These are phyloP conservation scores for Clarireedia homoeocarpa DNA, from an alignment of 2,329 filamentous ascomycete species.

Conservation along the genomic window DNA sequence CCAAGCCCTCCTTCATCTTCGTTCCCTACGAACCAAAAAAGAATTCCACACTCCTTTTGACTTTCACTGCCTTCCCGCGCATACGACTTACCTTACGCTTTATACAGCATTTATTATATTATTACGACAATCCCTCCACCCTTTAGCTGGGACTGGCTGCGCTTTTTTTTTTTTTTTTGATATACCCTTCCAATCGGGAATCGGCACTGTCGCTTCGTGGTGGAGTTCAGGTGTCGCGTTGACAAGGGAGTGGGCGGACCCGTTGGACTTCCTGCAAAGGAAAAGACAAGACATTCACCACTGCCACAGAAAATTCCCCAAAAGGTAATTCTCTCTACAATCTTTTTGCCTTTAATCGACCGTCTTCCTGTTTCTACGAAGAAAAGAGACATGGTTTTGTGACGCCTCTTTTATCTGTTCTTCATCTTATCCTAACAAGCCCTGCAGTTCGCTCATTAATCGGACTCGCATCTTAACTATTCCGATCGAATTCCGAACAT, in stretches of 20 bases:
- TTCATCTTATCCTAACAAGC: slow-evolving; percentile 5
- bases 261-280: slow-evolving; percentile 1
- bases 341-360: not conserved
- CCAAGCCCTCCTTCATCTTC: too few species aligned
- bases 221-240: slow-evolving; percentile 8
- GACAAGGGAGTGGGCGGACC: slow-evolving; percentile 5
- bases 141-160: not conserved
- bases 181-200: slow-evolving; percentile 9
- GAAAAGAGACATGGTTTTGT: slow-evolving; percentile 3
- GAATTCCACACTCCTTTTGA: too few species aligned
- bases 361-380: not conserved
- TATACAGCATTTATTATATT: not conserved
- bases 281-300: slow-evolving; percentile 3
- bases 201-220: slow-evolving; percentile 10
- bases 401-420: not conserved
- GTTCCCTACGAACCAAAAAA: too few species aligned
- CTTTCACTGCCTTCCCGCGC: too few species aligned
- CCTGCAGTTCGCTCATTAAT: slow-evolving; percentile 3
- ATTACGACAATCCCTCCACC: not conserved
- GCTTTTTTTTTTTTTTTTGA: not conserved
- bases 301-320: not conserved
- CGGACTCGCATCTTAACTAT: slow-evolving; percentile 1
- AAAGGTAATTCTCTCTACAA: not conserved
- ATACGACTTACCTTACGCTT: too few species aligned
- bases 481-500: slow-evolving; percentile 1